Evolutionary conservation across 2,329 filamentous ascomycete genomes (phyloP).

Genomic region (Penicillium freii): DNA sequence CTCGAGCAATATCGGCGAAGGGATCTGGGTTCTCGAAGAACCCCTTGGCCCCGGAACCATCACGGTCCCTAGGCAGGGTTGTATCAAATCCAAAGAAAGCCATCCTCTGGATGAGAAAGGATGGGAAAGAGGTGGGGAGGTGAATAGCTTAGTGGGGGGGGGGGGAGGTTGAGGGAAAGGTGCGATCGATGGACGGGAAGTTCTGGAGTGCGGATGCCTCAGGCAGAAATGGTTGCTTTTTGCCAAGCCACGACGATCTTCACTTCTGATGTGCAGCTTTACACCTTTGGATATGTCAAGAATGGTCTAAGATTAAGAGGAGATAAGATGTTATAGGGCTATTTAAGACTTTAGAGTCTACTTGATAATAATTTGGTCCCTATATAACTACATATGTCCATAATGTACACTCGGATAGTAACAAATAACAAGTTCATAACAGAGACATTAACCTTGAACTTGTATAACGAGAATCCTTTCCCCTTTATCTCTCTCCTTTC

Average conservation of each 20-base stretch:
- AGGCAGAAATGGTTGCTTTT: slow-evolving; percentile 5
- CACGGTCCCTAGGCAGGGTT: slow-evolving; percentile 62
- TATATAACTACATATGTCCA: not conserved
- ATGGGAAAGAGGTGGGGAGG: slow-evolving; percentile 8
- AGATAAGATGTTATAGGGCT: not conserved
- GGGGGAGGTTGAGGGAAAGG: slow-evolving; percentile 6
- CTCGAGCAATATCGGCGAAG: slow-evolving; percentile 75
- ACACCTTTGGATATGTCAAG: not conserved
- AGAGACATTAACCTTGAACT: not conserved
- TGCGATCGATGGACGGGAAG: slow-evolving; percentile 15
- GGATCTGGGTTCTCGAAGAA: slow-evolving; percentile 83
- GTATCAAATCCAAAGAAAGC: slow-evolving; percentile 91
- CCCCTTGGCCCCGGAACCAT: slow-evolving; percentile 61
- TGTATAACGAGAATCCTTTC: not conserved
- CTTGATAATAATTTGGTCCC: not conserved
- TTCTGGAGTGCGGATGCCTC: slow-evolving; percentile 21
- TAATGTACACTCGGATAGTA: not conserved
- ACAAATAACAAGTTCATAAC: not conserved
- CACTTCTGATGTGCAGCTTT: not conserved
- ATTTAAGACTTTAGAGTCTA: not conserved
- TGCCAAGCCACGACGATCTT: slow-evolving; percentile 15
- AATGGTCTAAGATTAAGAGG: no score
- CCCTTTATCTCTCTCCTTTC: not conserved
- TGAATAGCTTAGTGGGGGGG: slow-evolving; percentile 18
- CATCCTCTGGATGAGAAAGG: slow-evolving; percentile 48